A percentile compares a stretch with the other conserved stretches of the same genome.
Conservation (phyloP, 2,329 filamentous ascomycete species). For the Aspergillus fructus region DNA sequence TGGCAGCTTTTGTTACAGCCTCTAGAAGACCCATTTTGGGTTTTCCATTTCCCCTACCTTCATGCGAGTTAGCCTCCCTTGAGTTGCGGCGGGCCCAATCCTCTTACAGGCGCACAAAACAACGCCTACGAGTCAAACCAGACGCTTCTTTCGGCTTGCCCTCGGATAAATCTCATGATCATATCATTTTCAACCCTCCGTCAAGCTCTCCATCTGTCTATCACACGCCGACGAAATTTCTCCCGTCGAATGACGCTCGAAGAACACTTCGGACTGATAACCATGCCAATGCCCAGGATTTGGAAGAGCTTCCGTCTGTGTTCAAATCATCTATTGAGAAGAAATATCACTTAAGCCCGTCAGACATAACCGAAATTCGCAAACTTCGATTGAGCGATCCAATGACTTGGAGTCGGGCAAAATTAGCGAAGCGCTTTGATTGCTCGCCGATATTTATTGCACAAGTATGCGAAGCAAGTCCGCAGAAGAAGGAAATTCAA, state of each 20-base stretch:
- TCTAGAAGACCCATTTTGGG: slow-evolving; percentile 36
- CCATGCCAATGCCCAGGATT: slow-evolving; percentile 20
- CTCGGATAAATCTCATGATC: slow-evolving; percentile 43
- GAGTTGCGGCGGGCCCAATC: slow-evolving; percentile 47
- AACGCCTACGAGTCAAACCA: slow-evolving; percentile 52
- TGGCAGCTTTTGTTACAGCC: slow-evolving; percentile 31
- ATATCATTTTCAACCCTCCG: slow-evolving; percentile 67
- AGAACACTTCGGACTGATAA: slow-evolving; percentile 45
- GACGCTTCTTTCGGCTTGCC: slow-evolving; percentile 50
- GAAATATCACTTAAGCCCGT: slow-evolving; percentile 60
- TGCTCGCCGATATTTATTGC: slow-evolving; percentile 64
- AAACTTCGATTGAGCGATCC: slow-evolving; percentile 56
- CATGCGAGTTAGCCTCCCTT: slow-evolving; percentile 32
- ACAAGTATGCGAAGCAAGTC: slow-evolving; percentile 56
- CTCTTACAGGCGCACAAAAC: slow-evolving; percentile 51
- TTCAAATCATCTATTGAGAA: slow-evolving; percentile 55
- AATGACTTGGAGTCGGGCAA: slow-evolving; percentile 57
- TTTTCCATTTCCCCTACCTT: slow-evolving; percentile 42
- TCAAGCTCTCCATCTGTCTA: slow-evolving; percentile 63
- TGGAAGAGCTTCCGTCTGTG: slow-evolving; percentile 46
- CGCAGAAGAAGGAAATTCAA: slow-evolving; percentile 49
- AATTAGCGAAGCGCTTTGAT: slow-evolving; percentile 61
- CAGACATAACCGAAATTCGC: slow-evolving; percentile 61
- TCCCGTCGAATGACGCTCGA: slow-evolving; percentile 59
- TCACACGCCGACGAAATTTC: slow-evolving; percentile 65